Base-by-base conservation (phyloP, 371 early-diverging fungal species). In the Rhizopus stolonifer region DNA sequence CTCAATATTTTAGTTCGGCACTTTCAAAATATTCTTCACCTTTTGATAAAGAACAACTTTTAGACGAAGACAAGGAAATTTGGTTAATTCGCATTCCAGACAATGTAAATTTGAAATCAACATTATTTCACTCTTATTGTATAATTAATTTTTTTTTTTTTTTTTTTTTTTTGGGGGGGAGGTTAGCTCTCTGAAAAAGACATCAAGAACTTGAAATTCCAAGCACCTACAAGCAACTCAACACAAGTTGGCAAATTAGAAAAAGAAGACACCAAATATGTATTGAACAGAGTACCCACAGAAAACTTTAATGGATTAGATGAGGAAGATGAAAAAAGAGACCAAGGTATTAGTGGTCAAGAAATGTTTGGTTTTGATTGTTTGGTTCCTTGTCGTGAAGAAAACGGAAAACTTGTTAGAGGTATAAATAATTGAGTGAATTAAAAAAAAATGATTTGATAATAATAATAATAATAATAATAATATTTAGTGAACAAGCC, bases 71-170 rank as follows among this genome's bases (percentile, higher is more conserved):
- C 49, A 70, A 70, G 24, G 79, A 78, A 44, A 52, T 74, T 38
- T 78, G 74, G 74, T 46, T 78, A 32, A 74, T 74, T 52, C 74
- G 74, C 31, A 61, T 78, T 50, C 79, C 79, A 21, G 64, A 67
- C 15, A 67, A 70, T 51, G 79, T 74, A 66, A 50, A 56, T 40
- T 38, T 8, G 14, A n/a, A n/a, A 29, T 10, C 31, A 7, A 7
- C 31, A 7, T 7, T 10, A 10, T 10, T 29, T 10, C 31, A 7
- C 31, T 29, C 31, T 29, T 4, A 29, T 10, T 34, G 24, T 29
- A 6, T 44, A 10, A 29, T n/a, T 54, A 5, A 29, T 18, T 24
- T 33, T 10, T n/a, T 24, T 15, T 33, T 0, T 40, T 46, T 29
- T 42, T 22, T n/a, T 42, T 46, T 8, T 17, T 22, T 58, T 19